Evolutionary conservation across 2,329 filamentous ascomycete species (phyloP).

Genomic region (Scedosporium boydii): DNA sequence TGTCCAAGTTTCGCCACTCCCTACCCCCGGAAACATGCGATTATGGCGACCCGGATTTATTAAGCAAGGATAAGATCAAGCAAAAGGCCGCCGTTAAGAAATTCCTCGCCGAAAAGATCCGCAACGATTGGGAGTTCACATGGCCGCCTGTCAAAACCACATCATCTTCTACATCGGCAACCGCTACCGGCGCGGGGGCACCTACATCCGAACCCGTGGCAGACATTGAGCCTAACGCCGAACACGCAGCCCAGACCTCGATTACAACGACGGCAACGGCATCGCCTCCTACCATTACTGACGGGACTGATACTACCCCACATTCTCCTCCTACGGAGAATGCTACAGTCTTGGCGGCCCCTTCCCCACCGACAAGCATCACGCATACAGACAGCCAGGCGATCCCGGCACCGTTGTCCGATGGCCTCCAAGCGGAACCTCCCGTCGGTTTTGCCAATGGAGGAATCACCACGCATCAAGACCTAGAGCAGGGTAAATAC

Average conservation of each 20-base stretch:
- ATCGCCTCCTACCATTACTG: neutral
- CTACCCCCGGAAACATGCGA: conserved; percentile 19
- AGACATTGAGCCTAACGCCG: neutral
- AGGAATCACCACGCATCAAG: neutral
- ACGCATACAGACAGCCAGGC: neutral
- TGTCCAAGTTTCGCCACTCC: conserved; percentile 4
- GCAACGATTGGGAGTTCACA: conserved; percentile 49
- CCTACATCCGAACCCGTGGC: neutral
- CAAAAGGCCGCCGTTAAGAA: conserved; percentile 54
- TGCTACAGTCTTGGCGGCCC: neutral
- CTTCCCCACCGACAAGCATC: neutral
- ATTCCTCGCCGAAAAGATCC: conserved; percentile 43
- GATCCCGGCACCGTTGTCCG: neutral
- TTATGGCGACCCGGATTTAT: conserved; percentile 46
- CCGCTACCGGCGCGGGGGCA: conserved; percentile 2
- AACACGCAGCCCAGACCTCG: neutral
- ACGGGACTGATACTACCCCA: neutral
- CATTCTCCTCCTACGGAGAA: neutral
- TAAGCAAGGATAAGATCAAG: conserved; percentile 51
- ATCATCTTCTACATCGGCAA: neutral
- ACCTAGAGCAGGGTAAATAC: neutral
- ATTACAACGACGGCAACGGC: neutral
- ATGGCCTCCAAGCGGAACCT: neutral
- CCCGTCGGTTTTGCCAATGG: neutral
- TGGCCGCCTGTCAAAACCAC: conserved; percentile 35